These are phyloP conservation scores for Euphrasia arctica DNA, from an alignment of 305 asterid genomes.

Conservation along the genomic window DNA sequence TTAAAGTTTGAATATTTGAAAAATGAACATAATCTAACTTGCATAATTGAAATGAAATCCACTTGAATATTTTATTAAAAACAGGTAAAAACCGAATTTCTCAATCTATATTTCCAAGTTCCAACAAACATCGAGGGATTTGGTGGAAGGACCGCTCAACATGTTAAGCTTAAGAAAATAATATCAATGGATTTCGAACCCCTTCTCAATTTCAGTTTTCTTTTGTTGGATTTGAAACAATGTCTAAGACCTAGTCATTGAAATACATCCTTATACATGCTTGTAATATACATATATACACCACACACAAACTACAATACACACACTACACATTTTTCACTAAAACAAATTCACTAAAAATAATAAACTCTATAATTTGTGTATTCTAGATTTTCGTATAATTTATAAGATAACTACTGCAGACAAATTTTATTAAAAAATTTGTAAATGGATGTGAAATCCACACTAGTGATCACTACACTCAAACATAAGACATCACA, in stretches of 20 bases:
- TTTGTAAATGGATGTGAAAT: not conserved
- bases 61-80: not conserved
- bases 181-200: not conserved
- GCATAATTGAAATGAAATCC: conserved; percentile 3
- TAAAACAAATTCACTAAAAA: no score
- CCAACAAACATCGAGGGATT: not conserved
- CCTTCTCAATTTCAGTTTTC: no score
- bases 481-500: not conserved
- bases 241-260: not conserved
- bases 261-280: no score
- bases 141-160: not conserved
- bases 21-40: not conserved
- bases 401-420: no score
- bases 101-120: not conserved
- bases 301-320: no score
- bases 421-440: no score
- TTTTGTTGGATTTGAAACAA: not conserved
- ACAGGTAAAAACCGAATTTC: not conserved
- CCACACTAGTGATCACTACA: no score
- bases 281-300: no score
- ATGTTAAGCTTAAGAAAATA: not conserved
- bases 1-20: not conserved
- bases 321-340: no score
- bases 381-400: no score
- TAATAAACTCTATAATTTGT: no score